Evolutionary conservation across 2,329 filamentous ascomycete species (phyloP).

Genomic region (Nemania diffusa): DNA sequence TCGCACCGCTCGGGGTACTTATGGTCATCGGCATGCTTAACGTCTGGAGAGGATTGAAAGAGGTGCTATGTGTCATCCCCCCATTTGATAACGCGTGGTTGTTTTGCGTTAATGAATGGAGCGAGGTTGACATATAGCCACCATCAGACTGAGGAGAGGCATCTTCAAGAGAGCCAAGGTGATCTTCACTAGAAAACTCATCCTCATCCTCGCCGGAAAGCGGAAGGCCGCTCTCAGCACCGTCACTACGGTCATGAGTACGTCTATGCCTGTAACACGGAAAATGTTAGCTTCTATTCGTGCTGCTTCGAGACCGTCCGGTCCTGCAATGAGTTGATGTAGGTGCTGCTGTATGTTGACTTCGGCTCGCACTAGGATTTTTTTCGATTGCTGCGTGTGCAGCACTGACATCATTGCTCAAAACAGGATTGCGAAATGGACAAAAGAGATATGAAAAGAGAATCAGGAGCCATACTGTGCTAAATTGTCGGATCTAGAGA

Average conservation of each 20-base stretch:
- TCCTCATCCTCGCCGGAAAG: conserved; percentile 87
- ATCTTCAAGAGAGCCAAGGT: conserved; percentile 82
- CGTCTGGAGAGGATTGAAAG: conserved; percentile 68
- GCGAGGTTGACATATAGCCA: conserved; percentile 66
- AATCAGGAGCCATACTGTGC: conserved; percentile 78
- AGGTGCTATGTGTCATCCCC: conserved; percentile 51
- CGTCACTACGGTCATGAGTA: conserved; percentile 73
- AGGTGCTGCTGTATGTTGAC: conserved; percentile 52
- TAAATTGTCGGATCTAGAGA: conserved; percentile 98
- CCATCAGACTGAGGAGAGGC: conserved; percentile 78
- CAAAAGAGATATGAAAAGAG: conserved; percentile 54
- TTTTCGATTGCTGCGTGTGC: conserved; percentile 45
- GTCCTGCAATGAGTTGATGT: conserved; percentile 49
- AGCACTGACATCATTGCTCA: conserved; percentile 56
- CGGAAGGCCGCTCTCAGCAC: conserved; percentile 66
- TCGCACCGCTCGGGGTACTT: conserved; percentile 62
- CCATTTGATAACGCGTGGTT: conserved; percentile 45
- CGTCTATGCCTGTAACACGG: conserved; percentile 80
- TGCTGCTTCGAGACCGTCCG: conserved; percentile 38
- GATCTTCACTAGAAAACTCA: conserved; percentile 83
- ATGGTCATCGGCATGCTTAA: conserved; percentile 73
- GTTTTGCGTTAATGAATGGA: conserved; percentile 57
- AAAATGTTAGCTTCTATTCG: conserved; percentile 50
- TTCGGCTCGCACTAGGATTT: conserved; percentile 43
- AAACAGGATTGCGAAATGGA: conserved; percentile 52